These are phyloP conservation scores for Apiospora koreana DNA, from an alignment of 2,329 filamentous ascomycete species.

Conservation along the genomic window DNA sequence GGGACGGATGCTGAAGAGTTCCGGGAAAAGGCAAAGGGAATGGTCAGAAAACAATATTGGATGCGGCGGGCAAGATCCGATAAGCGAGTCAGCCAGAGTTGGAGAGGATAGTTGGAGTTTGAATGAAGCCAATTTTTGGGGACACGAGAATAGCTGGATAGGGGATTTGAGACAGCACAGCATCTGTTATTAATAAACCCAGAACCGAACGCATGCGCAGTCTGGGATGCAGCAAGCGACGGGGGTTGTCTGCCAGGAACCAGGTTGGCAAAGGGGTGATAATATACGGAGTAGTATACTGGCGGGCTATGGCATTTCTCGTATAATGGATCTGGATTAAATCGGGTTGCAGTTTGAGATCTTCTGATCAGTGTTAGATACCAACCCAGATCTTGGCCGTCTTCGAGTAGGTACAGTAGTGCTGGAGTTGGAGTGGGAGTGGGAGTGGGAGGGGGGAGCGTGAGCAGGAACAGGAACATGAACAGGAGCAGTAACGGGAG, in stretches of 20 bases:
- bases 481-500: too few relatives aligned
- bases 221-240: not conserved
- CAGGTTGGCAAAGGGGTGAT: not conserved
- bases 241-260: not conserved
- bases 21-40: not conserved
- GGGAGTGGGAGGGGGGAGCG: too few relatives aligned
- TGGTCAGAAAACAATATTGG: not conserved
- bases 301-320: not conserved
- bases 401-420: not conserved
- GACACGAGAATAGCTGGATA: slow-evolving; percentile 3
- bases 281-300: not conserved
- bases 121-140: not conserved
- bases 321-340: not conserved
- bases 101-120: not conserved
- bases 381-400: not conserved
- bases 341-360: not conserved
- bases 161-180: not conserved
- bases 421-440: not conserved
- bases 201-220: not conserved
- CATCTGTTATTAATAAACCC: not conserved
- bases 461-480: too few relatives aligned
- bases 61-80: slow-evolving; percentile 3
- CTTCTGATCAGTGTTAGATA: not conserved
- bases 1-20: not conserved
- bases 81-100: slow-evolving; percentile 1